A percentile compares a stretch with the other conserved stretches of the same genome.
Conservation (phyloP, 176 grass and related monocot genomes). For the sorghum (Sorghum bicolor) region Sorghum_bicolor_NCBIv3 NC_012871.2:59709001-59709500, state of each 20-base stretch:
- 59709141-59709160: constrained; percentile 99
- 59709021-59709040: constrained; percentile 98
- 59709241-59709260: too few species aligned
- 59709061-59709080: constrained; percentile 99
- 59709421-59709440: constrained; percentile 97
- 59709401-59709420: constrained; percentile 92
- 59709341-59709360: constrained; percentile 96
- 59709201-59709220: constrained; percentile 58
- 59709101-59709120: constrained; percentile 91
- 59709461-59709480: constrained; percentile 99
- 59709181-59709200: constrained; percentile 99
- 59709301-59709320: not conserved
- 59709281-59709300: not conserved
- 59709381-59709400: constrained; percentile 99
- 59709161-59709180: constrained; percentile 92
- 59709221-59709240: not conserved
- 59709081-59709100: constrained; percentile 95
- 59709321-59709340: constrained; percentile 96
- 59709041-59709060: constrained; percentile 99
- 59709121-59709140: constrained; percentile 88
- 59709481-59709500: constrained; percentile 92
- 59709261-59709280: not conserved
- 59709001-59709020: constrained; percentile 85
- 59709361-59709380: constrained; percentile 98
- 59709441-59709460: constrained; percentile 82